Percentiles rank a stretch among this genome's conserved stretches.
Conservation (phyloP, 1,139 yeast species). For the Geotrichum citri-aurantii region DNA sequence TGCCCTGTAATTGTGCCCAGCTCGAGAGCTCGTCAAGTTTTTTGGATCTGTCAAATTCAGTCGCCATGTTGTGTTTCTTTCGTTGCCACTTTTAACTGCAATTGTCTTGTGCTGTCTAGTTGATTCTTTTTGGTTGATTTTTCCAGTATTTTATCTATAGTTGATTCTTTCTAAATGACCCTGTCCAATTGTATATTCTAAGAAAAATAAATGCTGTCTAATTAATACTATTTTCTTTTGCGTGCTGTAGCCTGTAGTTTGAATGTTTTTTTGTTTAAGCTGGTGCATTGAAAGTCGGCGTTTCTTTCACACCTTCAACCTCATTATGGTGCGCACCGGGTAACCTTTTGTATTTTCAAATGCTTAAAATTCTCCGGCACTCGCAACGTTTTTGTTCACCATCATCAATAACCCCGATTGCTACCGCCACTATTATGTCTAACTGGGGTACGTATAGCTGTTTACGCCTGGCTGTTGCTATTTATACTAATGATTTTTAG, state of each 20-base stretch:
- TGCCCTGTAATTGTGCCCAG: slow-evolving; percentile 12
- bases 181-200: too few relatives aligned
- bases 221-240: too few relatives aligned
- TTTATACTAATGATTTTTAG: slow-evolving; percentile 22
- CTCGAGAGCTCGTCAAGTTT: slow-evolving; percentile 2
- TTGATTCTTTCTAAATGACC: background rate
- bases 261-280: background rate
- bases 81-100: too few relatives aligned
- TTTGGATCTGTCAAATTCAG: background rate
- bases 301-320: background rate
- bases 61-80: background rate
- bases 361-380: background rate
- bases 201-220: too few relatives aligned
- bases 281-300: background rate
- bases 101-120: background rate
- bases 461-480: background rate
- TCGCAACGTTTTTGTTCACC: background rate
- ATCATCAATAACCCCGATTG: background rate
- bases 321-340: background rate
- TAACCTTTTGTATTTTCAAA: background rate
- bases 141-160: background rate
- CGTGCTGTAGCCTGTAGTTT: background rate
- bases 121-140: background rate
- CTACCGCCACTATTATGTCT: slow-evolving; percentile 21
- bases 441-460: slow-evolving; percentile 26